Evolutionary conservation across 257 asterid genomes (phyloP).

Genomic region (Nicotiana tabacum): DNA sequence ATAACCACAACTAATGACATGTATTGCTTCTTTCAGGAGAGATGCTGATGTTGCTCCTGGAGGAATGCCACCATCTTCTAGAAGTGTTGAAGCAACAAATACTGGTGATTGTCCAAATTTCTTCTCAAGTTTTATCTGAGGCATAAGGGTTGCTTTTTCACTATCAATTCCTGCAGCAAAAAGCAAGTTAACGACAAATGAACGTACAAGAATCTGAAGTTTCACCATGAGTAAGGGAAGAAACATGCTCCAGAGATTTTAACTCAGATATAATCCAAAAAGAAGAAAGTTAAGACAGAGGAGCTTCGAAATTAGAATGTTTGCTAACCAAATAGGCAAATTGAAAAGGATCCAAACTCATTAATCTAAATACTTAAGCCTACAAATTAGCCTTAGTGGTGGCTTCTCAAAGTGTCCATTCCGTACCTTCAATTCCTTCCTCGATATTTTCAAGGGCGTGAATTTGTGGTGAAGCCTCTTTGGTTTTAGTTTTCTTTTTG

Average conservation of each 20-base stretch:
- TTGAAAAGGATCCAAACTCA: constrained; percentile 1
- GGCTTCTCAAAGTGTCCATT: not conserved
- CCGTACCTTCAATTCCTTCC: constrained; percentile 88
- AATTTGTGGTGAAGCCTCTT: constrained; percentile 72
- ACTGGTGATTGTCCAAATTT: constrained; percentile 94
- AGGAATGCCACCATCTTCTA: constrained; percentile 86
- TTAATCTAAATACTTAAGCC: not conserved
- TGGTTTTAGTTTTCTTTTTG: constrained; percentile 63
- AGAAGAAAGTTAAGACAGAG: not conserved
- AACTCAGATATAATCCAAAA: not conserved
- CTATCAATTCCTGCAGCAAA: constrained; percentile 61
- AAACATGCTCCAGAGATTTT: not conserved
- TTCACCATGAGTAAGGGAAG: not conserved
- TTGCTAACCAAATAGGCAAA: not conserved
- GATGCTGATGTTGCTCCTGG: constrained; percentile 88
- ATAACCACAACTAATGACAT: constrained; percentile 92
- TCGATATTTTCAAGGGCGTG: constrained; percentile 97
- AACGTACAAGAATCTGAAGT: not conserved
- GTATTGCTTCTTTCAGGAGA: constrained; percentile 95
- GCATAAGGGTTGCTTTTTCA: constrained; percentile 76
- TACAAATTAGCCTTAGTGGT: not conserved
- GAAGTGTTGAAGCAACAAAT: constrained; percentile 79
- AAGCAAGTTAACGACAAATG: not conserved
- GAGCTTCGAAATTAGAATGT: not conserved
- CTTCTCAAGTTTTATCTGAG: constrained; percentile 80